These are phyloP conservation scores for Dissophora ornata DNA, from an alignment of 192 early-diverging fungal species.

Conservation along the genomic window DNA sequence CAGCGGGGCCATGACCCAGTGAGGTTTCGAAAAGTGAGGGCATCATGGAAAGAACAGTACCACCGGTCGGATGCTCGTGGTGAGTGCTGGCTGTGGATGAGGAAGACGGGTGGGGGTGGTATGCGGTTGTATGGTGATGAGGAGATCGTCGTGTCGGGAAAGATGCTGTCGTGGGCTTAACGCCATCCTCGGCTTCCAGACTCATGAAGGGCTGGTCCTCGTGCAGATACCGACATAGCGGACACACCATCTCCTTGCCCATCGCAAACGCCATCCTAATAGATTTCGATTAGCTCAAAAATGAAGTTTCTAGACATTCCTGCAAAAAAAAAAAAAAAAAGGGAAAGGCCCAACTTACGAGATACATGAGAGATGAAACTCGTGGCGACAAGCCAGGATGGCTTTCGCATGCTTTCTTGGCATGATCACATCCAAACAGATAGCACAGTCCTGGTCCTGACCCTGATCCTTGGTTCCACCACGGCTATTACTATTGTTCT, in stretches of 20 bases:
- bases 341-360: too few relatives aligned
- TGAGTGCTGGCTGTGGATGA: background rate
- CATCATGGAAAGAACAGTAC: conserved; percentile 47
- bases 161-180: background rate
- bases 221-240: conserved; percentile 46
- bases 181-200: conserved; percentile 13
- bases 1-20: conserved; percentile 26
- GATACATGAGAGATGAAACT: conserved; percentile 52
- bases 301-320: background rate
- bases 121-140: background rate
- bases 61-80: conserved; percentile 49
- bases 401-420: conserved; percentile 42
- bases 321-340: too few relatives aligned
- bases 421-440: conserved; percentile 34
- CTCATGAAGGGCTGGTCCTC: conserved; percentile 52
- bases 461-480: background rate
- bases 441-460: conserved; percentile 32
- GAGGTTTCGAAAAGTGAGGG: conserved; percentile 43
- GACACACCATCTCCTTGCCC: conserved; percentile 52
- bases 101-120: background rate
- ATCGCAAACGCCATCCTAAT: conserved; percentile 51
- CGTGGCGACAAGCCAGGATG: conserved; percentile 40
- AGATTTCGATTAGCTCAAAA: background rate
- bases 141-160: background rate
- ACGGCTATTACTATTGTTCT: background rate